Conservation (phyloP, 495 filamentous ascomycete species). For the Talaromyces liani region DNA sequence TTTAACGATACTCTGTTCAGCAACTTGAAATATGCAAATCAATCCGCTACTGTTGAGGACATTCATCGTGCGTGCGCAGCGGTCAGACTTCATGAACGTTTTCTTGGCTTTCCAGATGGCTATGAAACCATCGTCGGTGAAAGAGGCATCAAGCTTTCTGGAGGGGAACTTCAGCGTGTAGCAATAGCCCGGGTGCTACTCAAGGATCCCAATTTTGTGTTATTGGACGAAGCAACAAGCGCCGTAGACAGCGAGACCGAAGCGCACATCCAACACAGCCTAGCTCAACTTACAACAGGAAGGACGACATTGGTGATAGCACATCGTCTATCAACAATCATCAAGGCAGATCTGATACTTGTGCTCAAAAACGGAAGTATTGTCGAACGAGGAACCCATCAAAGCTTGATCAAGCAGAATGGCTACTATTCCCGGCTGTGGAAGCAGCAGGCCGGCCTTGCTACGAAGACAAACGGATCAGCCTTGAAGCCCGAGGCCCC, state of each 20-base stretch:
- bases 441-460: conserved; percentile 23
- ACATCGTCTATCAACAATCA: conserved; percentile 90
- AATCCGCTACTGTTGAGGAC: conserved; percentile 71
- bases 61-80: conserved; percentile 44
- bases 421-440: conserved; percentile 70
- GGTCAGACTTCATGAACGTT: conserved; percentile 90
- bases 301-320: conserved; percentile 95
- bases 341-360: conserved; percentile 88
- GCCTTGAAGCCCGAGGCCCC: conserved; percentile 48
- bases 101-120: conserved; percentile 72
- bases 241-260: conserved; percentile 92
- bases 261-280: conserved; percentile 85
- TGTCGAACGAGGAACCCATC: conserved; percentile 79
- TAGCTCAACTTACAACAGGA: conserved; percentile 77
- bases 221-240: conserved; percentile 94
- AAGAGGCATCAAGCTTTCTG: conserved; percentile 83
- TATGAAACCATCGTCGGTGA: conserved; percentile 96
- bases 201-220: conserved; percentile 83
- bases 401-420: conserved; percentile 51
- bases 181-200: conserved; percentile 83
- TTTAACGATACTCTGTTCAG: conserved; percentile 82
- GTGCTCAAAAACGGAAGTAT: conserved; percentile 80
- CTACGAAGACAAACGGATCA: conserved; percentile 14
- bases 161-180: conserved; percentile 95
- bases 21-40: conserved; percentile 82